These are phyloP conservation scores for Bruguiera sexangula DNA, from an alignment of 345 rosid species.

Conservation along the genomic window DNA sequence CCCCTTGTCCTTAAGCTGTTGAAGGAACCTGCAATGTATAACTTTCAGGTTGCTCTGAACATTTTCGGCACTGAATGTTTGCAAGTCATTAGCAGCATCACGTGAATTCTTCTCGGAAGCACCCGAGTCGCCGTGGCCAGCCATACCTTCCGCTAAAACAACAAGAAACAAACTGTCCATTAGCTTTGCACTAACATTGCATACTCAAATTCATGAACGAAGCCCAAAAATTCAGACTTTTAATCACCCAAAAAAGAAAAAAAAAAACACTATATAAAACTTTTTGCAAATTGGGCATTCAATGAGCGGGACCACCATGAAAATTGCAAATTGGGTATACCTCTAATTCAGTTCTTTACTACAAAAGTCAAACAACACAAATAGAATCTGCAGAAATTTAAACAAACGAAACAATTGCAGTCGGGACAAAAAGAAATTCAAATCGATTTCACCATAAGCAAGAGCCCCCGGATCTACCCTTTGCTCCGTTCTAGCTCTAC, in stretches of 20 bases:
- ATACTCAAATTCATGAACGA: not conserved
- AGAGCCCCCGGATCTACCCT: too few relatives aligned
- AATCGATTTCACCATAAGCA: not conserved
- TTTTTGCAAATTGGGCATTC: too few relatives aligned
- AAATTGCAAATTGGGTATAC: not conserved
- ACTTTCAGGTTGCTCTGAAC: constrained; percentile 87
- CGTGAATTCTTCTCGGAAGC: constrained; percentile 60
- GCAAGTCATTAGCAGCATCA: constrained; percentile 53
- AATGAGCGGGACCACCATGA: too few relatives aligned
- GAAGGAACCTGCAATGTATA: constrained; percentile 74
- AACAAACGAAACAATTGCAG: not conserved
- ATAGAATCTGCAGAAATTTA: not conserved
- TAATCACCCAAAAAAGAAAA: not conserved
- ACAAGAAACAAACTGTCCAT: too few relatives aligned
- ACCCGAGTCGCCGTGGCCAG: constrained; percentile 44
- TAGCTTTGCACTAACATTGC: too few relatives aligned
- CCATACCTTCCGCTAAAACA: constrained; percentile 38
- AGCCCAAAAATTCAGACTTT: not conserved
- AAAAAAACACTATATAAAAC: not conserved
- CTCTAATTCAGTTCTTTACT: not conserved
- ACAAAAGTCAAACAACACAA: not conserved
- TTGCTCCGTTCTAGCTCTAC: too few relatives aligned
- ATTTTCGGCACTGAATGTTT: constrained; percentile 71
- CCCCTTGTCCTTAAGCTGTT: not conserved
- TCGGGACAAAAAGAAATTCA: not conserved